Percentiles rank a stretch among this genome's conserved stretches.
Evolutionary conservation across 345 rosid species (phyloP).

Genomic region (Gossypium bickii): DNA sequence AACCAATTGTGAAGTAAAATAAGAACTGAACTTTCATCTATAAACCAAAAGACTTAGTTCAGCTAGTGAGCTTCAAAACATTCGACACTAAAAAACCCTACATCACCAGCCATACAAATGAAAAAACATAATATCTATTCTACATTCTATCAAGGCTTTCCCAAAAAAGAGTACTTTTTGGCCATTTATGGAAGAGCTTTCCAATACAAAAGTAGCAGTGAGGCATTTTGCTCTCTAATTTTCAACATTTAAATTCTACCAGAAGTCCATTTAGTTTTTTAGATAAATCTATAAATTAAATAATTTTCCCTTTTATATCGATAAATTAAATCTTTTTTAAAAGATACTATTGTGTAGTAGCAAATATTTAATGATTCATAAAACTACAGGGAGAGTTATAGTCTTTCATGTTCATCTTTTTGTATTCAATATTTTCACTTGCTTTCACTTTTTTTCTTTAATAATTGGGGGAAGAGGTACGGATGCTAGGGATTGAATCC

Average conservation of each 20-base stretch:
- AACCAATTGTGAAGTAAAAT: background rate
- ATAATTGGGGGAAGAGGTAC: no score
- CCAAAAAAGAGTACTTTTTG: background rate
- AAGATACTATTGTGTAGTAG: background rate
- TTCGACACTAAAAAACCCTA: background rate
- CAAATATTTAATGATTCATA: background rate
- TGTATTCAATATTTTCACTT: background rate
- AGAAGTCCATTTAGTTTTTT: background rate
- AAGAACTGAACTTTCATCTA: background rate
- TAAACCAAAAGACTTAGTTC: background rate
- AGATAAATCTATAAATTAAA: background rate
- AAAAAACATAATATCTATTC: background rate
- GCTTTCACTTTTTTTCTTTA: background rate
- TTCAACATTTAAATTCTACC: background rate
- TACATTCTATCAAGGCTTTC: background rate
- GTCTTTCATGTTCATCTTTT: background rate
- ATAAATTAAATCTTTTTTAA: background rate
- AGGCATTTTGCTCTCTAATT: background rate
- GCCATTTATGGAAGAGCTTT: background rate
- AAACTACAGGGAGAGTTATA: background rate
- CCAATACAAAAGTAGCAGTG: background rate
- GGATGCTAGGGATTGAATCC: no score
- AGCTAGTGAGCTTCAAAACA: background rate
- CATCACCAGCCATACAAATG: constrained; percentile 4
- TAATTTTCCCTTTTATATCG: no score